phyloP scores from a whole-genome alignment of 73 alveolate genomes.

The Symbiodinium natans region DNA sequence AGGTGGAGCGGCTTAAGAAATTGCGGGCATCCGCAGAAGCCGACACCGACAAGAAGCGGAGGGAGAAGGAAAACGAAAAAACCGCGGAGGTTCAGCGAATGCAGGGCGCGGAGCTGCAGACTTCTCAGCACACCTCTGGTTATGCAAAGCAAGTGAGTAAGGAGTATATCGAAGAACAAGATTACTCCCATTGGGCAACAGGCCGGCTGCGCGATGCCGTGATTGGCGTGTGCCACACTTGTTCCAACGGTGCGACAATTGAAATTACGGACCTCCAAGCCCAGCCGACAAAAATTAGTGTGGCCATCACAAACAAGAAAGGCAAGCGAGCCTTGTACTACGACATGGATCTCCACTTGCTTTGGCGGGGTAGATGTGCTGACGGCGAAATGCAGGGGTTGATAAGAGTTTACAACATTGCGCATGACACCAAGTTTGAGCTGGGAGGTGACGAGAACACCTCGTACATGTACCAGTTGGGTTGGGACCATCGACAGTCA shows the following conservation, averaged over 20 bases:
- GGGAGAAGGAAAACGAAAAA: conserved; percentile 31
- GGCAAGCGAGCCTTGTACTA: conserved; percentile 91
- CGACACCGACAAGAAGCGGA: conserved; percentile 23
- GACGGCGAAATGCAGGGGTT: not conserved
- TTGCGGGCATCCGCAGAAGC: conserved; percentile 57
- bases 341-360: conserved; percentile 79
- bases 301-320: conserved; percentile 69
- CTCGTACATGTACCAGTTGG: conserved; percentile 89
- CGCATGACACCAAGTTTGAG: conserved; percentile 85
- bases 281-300: conserved; percentile 68
- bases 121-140: not conserved
- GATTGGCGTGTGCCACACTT: conserved; percentile 56
- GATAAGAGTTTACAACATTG: conserved; percentile 62
- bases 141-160: conserved; percentile 42
- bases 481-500: conserved; percentile 85
- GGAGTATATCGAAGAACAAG: conserved; percentile 65
- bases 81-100: conserved; percentile 57
- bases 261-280: conserved; percentile 34
- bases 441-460: conserved; percentile 90
- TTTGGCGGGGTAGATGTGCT: conserved; percentile 44
- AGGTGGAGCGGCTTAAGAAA: conserved; percentile 77
- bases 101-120: conserved; percentile 49
- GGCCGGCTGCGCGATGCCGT: conserved; percentile 33
- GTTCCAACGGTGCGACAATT: conserved; percentile 31
- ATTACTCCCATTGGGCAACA: conserved; percentile 77